Evolutionary conservation across 805 yeast genomes (phyloP), one percentile per base, ranked within the genome.

Genomic region (Kockiozyma suomiensis): DNA sequence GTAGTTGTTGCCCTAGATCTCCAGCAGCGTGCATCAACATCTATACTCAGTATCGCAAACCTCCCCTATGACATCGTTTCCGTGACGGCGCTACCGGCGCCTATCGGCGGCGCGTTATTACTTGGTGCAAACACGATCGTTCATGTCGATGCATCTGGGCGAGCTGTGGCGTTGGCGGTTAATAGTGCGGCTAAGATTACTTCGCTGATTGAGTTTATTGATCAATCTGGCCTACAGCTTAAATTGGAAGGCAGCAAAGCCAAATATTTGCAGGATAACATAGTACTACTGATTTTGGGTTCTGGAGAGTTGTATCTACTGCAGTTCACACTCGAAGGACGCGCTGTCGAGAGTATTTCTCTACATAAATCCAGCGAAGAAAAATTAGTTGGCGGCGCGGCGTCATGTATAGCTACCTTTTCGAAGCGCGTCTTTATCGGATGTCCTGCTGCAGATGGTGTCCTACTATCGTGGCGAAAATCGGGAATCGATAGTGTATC

Each of bases 111-210:
- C 0, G 76, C 85, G 48, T 73, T 91, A 5, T 66, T 83, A 3
- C 55, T 89, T 2, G 97, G 97, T 0, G 80, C 87, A 37, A 91
- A 92, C 70, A 88, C 87, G 67, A 66, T 92, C 7, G 75, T 90
- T 10, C 92, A 89, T 72, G 81, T 90, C 17, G 97, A 92, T 69
- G 84, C 89, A 32, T 82, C 90, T 1, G 96, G 96, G 2, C 82
- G 85, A 33, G 69, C 79, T 1, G 80, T 82, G 60, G 86, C 90
- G 28, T 75, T 85, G 1, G 84, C 86, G 1, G 82, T 86, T 1
- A 88, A 88, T 70, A 73, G 76, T 59, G 86, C 75, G 66, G 82
- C 83, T 30, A 64, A 76, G 1, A 70, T 71, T 15, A 69, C 75
- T 32, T 74, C 85, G 0, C 71, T 74, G 51, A 70, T 79, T 73